Base-by-base conservation (phyloP, 2,329 filamentous ascomycete species). In the Shiraia sp. region DNA sequence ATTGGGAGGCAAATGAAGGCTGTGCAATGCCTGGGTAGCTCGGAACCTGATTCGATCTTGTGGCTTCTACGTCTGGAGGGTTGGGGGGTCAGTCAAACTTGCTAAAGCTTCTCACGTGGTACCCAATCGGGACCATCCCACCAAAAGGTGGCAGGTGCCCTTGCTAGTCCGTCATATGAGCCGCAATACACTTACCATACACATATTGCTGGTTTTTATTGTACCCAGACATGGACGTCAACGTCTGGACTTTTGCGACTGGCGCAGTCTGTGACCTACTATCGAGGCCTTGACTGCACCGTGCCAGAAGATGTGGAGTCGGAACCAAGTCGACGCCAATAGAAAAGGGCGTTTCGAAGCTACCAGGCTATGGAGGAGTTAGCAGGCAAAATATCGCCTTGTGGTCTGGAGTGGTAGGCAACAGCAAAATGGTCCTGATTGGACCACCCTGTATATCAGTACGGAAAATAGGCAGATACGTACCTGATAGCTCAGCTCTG, bases 201-300 rank as follows among this genome's bases (percentile, higher is more conserved):
- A 91, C 81, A 70, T 86, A 86, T 70, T 86, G 79, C 70, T 87
- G 83, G 45, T 82, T 73, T 74, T 95, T 95, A 65, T 79, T 78
- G 78, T 90, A 91, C 73, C 85, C 85, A 71, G 88, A 86, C 87
- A 91, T 91, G 72, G 86, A 83, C 73, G 88, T 75, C 62, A 83
- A 70, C 68, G 74, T 68, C 68, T 50, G 55, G 51, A 53, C 54
- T 53, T 60, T 53, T 59, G 54, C 61, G 54, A 55, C 54, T 32
- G 50, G 47, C 35, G 52, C 59, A 51, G 76, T 66, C 78, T 76
- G 73, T 75, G 82, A 72, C 77, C 82, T 77, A 71, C 57, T 58
- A 50, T 47, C 51, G 42, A 60, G 57, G 51, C 54, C 55, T 57
- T 60, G 59, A 55, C 57, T 51, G 55, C 57, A 65, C 55, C 62